Base-by-base conservation (phyloP, 495 filamentous ascomycete species). In the Aspergillus taichungensis region DNA sequence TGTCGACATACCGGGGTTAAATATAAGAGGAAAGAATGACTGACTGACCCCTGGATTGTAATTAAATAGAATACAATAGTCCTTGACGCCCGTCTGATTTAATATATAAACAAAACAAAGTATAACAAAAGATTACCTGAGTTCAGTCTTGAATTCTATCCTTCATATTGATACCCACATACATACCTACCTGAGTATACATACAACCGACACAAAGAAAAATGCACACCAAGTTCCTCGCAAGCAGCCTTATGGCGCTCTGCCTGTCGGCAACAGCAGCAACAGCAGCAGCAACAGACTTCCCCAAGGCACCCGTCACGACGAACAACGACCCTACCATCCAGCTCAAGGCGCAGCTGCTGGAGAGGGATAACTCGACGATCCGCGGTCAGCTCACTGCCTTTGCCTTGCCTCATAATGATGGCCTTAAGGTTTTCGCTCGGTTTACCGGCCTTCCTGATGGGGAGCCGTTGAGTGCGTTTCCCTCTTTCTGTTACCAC, bases 401-500 rank as follows among this genome's bases (percentile, higher is more conserved):
- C n/a, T 66, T 57, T 14, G 68, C 80, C 3, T 63, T 59, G 34
- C 46, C 68, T 0, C 69, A 75, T 47, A 84, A 85, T 33, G 67
- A 68, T 18, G 88, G 87, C 36, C 75, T 88, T 29, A 47, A 61
- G 37, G 76, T 91, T 55, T 57, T 63, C 37, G 65, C 89, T 45
- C 65, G 66, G 40, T 67, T 94, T 50, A 69, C 53, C 39, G 84
- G 85, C 46, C 69, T 94, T 30, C 87, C 87, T 44, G 61, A 67
- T 10, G 77, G 74, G n/a, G 83, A 83, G 5, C 83, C 86, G 5
- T 88, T 88, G 69, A 52, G 83, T 89, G 76, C 54, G 82, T 77
- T 12, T n/a, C 27, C 10, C 12, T 14, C 24, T 18, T 34, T 9
- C 8, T 11, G 3, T 35, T 34, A 43, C 24, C 34, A 33, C 10